Percentiles rank a stretch among this genome's conserved stretches.
Evolutionary conservation across 495 filamentous ascomycete species (phyloP).

Genomic region (Penicillium samsonianum): DNA sequence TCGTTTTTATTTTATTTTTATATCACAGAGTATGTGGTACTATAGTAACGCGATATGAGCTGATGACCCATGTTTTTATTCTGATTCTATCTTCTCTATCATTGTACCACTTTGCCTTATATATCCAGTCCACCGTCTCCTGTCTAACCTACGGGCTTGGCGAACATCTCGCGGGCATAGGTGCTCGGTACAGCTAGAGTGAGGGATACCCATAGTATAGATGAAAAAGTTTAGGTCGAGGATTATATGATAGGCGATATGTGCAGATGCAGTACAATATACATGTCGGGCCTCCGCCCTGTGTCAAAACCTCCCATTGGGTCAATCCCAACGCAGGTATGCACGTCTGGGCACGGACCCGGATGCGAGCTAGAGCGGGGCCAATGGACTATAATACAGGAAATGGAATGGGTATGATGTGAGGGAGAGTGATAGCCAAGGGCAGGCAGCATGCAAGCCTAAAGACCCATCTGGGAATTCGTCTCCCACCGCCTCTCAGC

Average conservation of each 20-base stretch:
- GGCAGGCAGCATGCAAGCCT: slow-evolving; percentile 3
- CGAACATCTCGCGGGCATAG: background rate
- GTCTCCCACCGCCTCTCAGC: slow-evolving; percentile 65
- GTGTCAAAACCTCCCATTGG: background rate
- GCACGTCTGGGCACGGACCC: slow-evolving; percentile 12
- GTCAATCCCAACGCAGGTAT: slow-evolving; percentile 15
- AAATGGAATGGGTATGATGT: slow-evolving; percentile 7
- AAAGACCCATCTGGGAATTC: slow-evolving; percentile 31
- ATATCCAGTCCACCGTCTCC: background rate
- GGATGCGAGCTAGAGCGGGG: slow-evolving; percentile 5
- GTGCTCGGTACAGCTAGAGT: background rate
- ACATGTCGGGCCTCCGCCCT: background rate
- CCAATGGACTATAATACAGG: slow-evolving; percentile 22
- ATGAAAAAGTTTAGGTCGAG: background rate
- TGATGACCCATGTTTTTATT: slow-evolving; percentile 28
- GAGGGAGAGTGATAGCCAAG: background rate
- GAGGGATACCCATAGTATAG: background rate
- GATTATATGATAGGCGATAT: background rate
- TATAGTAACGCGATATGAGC: slow-evolving; percentile 32
- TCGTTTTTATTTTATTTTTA: slow-evolving; percentile 3
- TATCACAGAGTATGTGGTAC: slow-evolving; percentile 16
- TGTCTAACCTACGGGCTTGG: background rate
- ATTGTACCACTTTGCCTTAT: background rate
- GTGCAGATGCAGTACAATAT: background rate
- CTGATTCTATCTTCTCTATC: slow-evolving; percentile 7